Base-by-base conservation (phyloP, 2,329 filamentous ascomycete species). In the Fusarium sp. region DNA sequence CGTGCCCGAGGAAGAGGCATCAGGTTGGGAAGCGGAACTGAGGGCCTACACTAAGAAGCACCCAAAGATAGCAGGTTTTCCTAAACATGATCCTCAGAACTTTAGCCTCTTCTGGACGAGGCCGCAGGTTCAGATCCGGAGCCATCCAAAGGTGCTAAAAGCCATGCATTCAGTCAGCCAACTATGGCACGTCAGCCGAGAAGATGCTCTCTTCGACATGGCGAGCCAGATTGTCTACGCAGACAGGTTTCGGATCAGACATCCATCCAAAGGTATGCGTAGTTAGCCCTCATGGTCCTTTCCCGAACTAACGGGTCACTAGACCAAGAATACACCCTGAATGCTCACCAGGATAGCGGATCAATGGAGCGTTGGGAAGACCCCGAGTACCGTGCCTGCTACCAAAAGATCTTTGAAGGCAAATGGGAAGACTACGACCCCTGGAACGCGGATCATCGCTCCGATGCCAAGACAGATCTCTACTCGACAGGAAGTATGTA, bases 401-500 rank as follows among this genome's bases (percentile, higher is more conserved):
- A 95, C 78, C 85, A 90, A 57, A 81, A 86, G 30, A 87, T 97
- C 18, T 91, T 92, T 66, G 79, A 87, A 27, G 94, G 94, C 0
- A 79, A 85, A 2, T 96, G 93, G 93, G 93, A 96, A 73, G 80
- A 87, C 6, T 94, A 92, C 75, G 92, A 97, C 72, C 88, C 93
- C 0, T 97, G 90, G 87, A 92, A 95, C 75, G 88, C 89, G 0
- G 88, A 87, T 68, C 86, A 87, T 43, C 87, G 94, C 7, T 82
- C 94, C 0, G 78, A 82, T 0, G 92, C 91, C 2, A 85, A 88
- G 3, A 89, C 88, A 68, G 90, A 96, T 78, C 80, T 95, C 43
- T 95, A 97, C 77, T 30, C 30, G 13, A 44, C 30, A 12, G 60
- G 60, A 10, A 55, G 92, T 31, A 91, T 96, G 2, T 94, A 93